phyloP scores from a whole-genome alignment of 2,329 filamentous ascomycete species.

The Ceratocystis lukuohia region DNA sequence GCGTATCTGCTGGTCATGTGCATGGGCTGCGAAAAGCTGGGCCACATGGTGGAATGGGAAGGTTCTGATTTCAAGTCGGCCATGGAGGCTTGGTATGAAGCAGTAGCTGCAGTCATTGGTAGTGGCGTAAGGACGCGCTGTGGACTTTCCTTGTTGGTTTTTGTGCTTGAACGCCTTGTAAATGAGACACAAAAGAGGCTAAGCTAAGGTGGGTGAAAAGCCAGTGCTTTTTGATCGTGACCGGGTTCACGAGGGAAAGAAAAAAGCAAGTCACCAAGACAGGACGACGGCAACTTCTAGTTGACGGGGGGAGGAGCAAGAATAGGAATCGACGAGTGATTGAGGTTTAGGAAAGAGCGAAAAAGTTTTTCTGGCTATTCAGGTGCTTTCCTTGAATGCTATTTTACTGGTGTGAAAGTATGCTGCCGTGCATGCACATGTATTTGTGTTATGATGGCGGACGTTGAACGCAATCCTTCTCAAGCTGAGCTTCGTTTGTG shows the following conservation, averaged over 20 bases:
- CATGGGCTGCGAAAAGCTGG: conserved; percentile 44
- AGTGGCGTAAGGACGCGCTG: background rate
- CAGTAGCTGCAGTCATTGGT: conserved; percentile 17
- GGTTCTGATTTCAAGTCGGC: conserved; percentile 49
- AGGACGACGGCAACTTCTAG: background rate
- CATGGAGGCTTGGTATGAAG: conserved; percentile 29
- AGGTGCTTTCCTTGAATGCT: background rate
- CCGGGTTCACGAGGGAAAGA: background rate
- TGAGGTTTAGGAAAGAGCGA: background rate
- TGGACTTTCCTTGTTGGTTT: background rate
- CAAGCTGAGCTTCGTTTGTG: background rate
- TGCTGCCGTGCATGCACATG: background rate
- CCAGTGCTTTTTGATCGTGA: background rate
- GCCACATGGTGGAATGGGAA: conserved; percentile 44
- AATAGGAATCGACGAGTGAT: conserved; percentile 13
- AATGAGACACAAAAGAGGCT: background rate
- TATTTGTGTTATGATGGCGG: background rate
- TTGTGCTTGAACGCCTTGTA: background rate
- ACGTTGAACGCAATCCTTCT: background rate
- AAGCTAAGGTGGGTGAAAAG: background rate
- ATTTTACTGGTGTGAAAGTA: background rate
- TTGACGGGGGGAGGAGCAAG: background rate
- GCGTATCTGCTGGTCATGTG: conserved; percentile 36
- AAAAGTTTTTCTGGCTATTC: background rate
- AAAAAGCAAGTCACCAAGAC: background rate